Evolutionary conservation across 2,329 filamentous ascomycete genomes (phyloP).

Genomic region (Neophaeococcomyces aloes): DNA sequence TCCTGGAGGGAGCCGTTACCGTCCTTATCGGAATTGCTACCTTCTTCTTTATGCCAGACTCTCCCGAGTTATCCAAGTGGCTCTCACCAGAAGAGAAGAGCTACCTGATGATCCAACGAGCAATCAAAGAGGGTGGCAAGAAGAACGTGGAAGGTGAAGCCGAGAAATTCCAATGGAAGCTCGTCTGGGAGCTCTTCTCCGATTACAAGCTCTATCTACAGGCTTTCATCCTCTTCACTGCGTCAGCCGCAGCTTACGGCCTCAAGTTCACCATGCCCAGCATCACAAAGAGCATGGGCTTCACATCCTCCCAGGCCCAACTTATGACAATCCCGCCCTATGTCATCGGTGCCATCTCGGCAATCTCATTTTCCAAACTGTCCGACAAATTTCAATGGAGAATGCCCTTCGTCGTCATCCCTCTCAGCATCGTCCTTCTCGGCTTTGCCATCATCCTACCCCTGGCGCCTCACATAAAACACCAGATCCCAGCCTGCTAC

Average conservation of each 20-base stretch:
- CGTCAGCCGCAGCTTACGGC: slow-evolving; percentile 55
- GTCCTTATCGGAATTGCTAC: slow-evolving; percentile 32
- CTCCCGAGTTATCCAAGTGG: slow-evolving; percentile 28
- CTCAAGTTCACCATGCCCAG: slow-evolving; percentile 69
- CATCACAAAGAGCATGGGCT: slow-evolving; percentile 55
- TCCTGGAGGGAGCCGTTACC: slow-evolving; percentile 39
- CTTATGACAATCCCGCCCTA: slow-evolving; percentile 67
- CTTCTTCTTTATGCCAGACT: slow-evolving; percentile 37
- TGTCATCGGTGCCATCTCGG: slow-evolving; percentile 56
- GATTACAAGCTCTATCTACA: slow-evolving; percentile 33
- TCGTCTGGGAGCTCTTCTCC: slow-evolving; percentile 30
- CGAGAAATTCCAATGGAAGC: slow-evolving; percentile 29
- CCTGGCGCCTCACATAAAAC: slow-evolving; percentile 12
- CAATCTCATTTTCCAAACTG: slow-evolving; percentile 57
- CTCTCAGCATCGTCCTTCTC: slow-evolving; percentile 12
- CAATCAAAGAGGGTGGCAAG: slow-evolving; percentile 24
- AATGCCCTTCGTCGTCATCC: slow-evolving; percentile 21
- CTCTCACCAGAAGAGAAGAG: slow-evolving; percentile 24
- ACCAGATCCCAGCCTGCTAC: slow-evolving; percentile 22
- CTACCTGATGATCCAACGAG: slow-evolving; percentile 26
- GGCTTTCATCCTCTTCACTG: slow-evolving; percentile 25
- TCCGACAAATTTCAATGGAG: slow-evolving; percentile 46
- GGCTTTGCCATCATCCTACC: slow-evolving; percentile 19
- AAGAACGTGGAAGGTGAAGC: slow-evolving; percentile 21
- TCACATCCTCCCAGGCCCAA: slow-evolving; percentile 54